These are phyloP conservation scores for Nigrospora osmanthi DNA, from an alignment of 2,329 filamentous ascomycete species.

Conservation along the genomic window DNA sequence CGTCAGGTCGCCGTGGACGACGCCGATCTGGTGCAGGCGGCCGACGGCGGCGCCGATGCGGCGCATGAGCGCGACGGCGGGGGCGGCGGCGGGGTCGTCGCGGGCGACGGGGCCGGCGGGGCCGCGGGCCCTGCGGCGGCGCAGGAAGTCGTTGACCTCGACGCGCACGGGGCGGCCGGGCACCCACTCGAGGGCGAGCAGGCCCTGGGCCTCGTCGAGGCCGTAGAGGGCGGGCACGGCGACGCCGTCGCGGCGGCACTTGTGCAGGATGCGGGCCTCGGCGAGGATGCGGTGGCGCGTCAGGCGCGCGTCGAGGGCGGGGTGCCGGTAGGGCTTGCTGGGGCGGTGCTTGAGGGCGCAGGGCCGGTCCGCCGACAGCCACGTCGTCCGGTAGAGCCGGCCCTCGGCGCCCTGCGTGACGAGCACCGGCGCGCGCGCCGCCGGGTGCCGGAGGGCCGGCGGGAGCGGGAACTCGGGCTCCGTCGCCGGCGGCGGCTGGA, in stretches of 20 bases:
- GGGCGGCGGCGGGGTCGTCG: conserved; percentile 34
- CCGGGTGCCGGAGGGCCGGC: conserved; percentile 54
- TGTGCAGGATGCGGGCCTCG: conserved; percentile 78
- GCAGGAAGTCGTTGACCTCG: conserved; percentile 62
- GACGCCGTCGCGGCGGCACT: conserved; percentile 72
- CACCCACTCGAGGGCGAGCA: conserved; percentile 82
- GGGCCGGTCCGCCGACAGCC: conserved; percentile 58
- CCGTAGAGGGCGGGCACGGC: conserved; percentile 76
- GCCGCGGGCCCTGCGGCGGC: conserved; percentile 24
- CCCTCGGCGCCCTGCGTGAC: conserved; percentile 94
- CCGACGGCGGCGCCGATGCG: conserved; percentile 67
- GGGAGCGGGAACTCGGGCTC: conserved; percentile 45
- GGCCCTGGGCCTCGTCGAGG: conserved; percentile 55
- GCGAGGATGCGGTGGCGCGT: conserved; percentile 82
- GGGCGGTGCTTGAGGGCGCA: conserved; percentile 89
- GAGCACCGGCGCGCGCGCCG: conserved; percentile 48
- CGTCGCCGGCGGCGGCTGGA: conserved; percentile 5
- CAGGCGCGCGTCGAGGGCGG: conserved; percentile 76
- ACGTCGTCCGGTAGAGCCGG: conserved; percentile 81
- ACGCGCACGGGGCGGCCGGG: conserved; percentile 63
- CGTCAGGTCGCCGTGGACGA: conserved; percentile 92
- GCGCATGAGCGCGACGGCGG: conserved; percentile 56
- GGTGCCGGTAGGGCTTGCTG: conserved; percentile 85
- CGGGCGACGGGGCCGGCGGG: conserved; percentile 10
- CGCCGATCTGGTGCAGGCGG: conserved; percentile 70